Base-by-base conservation (phyloP, 148 eudicot species). In the Fagopyrum homotropicum region DNA sequence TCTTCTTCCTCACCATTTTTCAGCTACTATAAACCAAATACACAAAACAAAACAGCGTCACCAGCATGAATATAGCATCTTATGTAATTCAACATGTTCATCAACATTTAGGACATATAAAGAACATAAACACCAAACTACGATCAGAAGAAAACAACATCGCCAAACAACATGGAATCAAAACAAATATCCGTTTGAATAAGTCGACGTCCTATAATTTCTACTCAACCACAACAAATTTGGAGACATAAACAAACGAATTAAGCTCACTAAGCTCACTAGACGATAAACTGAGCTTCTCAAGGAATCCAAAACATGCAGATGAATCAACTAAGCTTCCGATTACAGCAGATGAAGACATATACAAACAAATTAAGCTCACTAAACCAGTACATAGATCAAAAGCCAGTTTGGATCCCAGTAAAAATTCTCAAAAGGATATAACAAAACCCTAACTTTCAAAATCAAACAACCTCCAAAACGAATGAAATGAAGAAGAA, bases 1-100 rank as follows among this genome's bases (percentile, higher is more conserved):
- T 85, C 87, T 85, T 89, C 88, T 90, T 93, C 84, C 92, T 90
- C 82, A 82, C 93, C 98, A 93, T 93, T 60, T 12, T 81, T 49
- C 52, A 49, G 11, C 52, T 8, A 49, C 59, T 55, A 5, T 55
- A 15, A 55, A 55, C 59, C 59, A 55, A 55, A 55, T 17, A 55
- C 5, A 6, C 59, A 7, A 5, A 55, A 35, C 3, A 35, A 55
- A 55, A 15, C 59, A 55, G 59, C 22, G 7, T 55, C 19, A 6
- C 59, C 59, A 6, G 22, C 59, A 55, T 2, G 19, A 4, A 55
- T 26, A 55, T 55, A 55, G 19, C 59, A 55, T 49, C 52, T 49
- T 8, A 2, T 35, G 40, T 2, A 35, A 35, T 35, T 35, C 40
- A 35, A 35, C 40, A 35, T 35, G 2, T 35, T 35, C 40, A 35